These are phyloP conservation scores for Trichophyton equinum DNA, from an alignment of 2,329 filamentous ascomycete genomes.

Conservation along the genomic window DNA sequence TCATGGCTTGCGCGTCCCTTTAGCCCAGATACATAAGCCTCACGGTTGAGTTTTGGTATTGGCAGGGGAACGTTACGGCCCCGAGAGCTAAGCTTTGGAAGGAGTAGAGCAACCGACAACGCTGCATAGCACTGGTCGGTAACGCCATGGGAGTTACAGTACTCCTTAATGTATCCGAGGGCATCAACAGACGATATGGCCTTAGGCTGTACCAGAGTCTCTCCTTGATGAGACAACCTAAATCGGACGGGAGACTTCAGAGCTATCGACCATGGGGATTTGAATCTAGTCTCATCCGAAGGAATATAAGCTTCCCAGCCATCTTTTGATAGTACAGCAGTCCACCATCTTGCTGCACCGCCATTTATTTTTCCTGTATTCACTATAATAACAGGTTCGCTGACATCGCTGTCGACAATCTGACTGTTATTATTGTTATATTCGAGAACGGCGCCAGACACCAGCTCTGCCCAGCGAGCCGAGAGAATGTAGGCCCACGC, in stretches of 20 bases:
- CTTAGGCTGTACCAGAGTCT: neutral
- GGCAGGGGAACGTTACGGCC: neutral
- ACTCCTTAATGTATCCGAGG: slow-evolving; percentile 14
- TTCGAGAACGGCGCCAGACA: slow-evolving; percentile 2
- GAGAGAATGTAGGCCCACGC: slow-evolving; percentile 13
- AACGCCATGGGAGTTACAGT: slow-evolving; percentile 15
- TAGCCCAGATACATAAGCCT: neutral
- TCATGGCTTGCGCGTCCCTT: neutral
- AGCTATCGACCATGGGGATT: slow-evolving; percentile 7
- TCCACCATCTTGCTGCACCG: slow-evolving; percentile 12
- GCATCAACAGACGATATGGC: slow-evolving; percentile 13
- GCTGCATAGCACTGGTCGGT: slow-evolving; percentile 17
- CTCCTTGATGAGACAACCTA: neutral
- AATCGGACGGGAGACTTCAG: neutral
- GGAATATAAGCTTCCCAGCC: slow-evolving; percentile 11
- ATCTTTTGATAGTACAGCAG: slow-evolving; percentile 12
- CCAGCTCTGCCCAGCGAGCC: slow-evolving; percentile 9
- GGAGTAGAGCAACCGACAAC: slow-evolving; percentile 17
- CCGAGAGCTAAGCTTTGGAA: slow-evolving; percentile 10
- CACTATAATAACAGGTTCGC: neutral
- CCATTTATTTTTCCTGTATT: slow-evolving; percentile 6
- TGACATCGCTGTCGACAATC: neutral
- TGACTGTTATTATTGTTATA: slow-evolving; percentile 5
- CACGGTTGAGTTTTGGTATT: neutral
- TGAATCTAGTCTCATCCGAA: neutral